These are phyloP conservation scores for Eucalyptus curtisii DNA, from an alignment of 345 rosid species.

Conservation along the genomic window DNA sequence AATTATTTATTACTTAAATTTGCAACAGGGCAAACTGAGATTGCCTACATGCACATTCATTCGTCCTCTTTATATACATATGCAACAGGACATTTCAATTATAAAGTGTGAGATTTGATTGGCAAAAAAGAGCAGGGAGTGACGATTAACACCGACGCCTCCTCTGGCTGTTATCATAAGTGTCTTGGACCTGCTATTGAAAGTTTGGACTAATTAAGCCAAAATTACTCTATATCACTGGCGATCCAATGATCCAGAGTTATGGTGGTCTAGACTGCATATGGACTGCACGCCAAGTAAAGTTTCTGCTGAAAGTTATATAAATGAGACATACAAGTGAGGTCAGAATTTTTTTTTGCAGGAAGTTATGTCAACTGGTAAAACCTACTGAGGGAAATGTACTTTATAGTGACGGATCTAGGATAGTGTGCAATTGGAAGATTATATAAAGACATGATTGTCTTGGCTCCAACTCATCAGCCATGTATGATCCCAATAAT, in stretches of 20 bases:
- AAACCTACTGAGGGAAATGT: background rate
- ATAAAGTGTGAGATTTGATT: background rate
- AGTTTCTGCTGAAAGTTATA: background rate
- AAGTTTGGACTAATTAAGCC: background rate
- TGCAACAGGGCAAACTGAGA: background rate
- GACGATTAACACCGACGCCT: background rate
- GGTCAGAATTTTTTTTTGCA: background rate
- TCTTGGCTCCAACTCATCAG: background rate
- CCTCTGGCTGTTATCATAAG: background rate
- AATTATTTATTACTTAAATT: background rate
- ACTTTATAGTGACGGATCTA: background rate
- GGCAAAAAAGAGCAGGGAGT: background rate
- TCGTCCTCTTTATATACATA: background rate
- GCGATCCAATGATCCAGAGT: background rate
- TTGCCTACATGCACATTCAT: background rate
- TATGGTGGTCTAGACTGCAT: background rate
- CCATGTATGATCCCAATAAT: background rate
- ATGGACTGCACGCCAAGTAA: background rate
- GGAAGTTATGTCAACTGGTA: background rate
- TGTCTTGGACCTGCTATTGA: background rate
- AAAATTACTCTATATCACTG: background rate
- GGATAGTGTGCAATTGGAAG: background rate
- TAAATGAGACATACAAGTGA: background rate
- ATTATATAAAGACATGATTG: background rate
- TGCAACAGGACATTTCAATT: background rate